Evolutionary conservation across 345 rosid genomes (phyloP), one percentile per base, ranked within the genome.

Genomic region (Rubroshorea leprosula): DNA sequence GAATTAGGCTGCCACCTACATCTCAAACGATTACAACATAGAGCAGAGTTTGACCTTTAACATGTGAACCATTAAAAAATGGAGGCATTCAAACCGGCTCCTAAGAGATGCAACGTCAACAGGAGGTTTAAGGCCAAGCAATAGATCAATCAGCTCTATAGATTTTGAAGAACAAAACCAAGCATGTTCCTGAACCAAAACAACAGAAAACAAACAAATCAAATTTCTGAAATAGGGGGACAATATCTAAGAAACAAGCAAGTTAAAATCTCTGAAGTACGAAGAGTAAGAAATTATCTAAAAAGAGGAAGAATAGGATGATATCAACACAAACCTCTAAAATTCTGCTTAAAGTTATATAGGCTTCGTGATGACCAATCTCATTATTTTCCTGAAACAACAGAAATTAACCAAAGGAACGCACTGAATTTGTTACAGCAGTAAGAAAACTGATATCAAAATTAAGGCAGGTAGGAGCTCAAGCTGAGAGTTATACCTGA

Each of bases 41-140:
- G 62, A 39, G 44, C 27, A 47, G 21, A 64, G 8, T 19, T 19
- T 51, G 55, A 89, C 98, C 98, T 89, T 70, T 69, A 92, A 75
- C 15, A 73, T 64, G 31, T 89, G 85, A 64, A 83, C 82, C 76
- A 89, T 76, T 53, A 93, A 76, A 38, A 65, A 58, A 45, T 71
- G 83, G 63, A 83, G 81, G 74, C 97, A 86, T 48, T 83, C 74
- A 76, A 89, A 85, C 22, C 99, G 90, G 58, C 83, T 71, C 57
- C 57, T 75, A 31, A 89, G 78, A 58, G 90, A 63, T 44, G 74
- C 71, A 51, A 55, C 60, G 68, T 78, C 79, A 57, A 57, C 61
- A 29, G 96, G 86, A 58, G 77, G 56, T 72, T 80, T 76, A 68
- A 80, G 77, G 63, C 77, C 65, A 68, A 86, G 74, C 59, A 89